Conservation (phyloP, 2,329 filamentous ascomycete species). For the Monosporascus sp. region DNA sequence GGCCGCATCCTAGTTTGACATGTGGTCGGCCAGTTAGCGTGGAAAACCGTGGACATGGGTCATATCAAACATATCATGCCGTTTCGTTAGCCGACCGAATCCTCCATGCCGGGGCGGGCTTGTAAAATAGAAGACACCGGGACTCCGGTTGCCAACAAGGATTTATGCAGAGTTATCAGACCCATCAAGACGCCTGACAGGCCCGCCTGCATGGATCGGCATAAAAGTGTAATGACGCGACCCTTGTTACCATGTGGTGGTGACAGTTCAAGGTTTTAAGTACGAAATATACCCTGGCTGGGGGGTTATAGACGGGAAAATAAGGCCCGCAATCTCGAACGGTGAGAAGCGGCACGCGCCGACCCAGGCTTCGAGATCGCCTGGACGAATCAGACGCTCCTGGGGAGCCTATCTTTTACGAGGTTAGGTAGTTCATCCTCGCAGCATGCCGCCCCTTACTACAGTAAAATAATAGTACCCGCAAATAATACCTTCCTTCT, state of each 20-base stretch:
- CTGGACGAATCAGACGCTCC: not conserved
- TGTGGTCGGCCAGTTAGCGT: not conserved
- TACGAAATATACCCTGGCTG: no score
- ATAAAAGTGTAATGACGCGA: no score
- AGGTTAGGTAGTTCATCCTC: not conserved
- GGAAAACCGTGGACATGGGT: not conserved
- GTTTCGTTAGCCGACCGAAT: not conserved
- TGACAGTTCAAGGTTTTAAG: no score
- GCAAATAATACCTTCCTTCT: not conserved
- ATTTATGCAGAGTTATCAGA: not conserved
- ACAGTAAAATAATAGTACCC: not conserved
- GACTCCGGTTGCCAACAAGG: not conserved
- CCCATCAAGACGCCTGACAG: not conserved
- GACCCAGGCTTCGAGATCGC: not conserved
- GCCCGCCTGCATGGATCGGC: no score
- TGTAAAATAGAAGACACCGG: not conserved
- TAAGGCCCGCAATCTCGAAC: not conserved
- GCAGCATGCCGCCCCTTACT: not conserved
- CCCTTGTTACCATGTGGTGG: no score
- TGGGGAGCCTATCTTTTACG: not conserved
- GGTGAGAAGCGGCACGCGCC: not conserved
- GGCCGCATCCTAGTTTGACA: not conserved
- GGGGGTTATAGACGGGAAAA: no score
- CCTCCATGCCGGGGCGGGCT: not conserved
- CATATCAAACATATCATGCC: no score